phyloP scores from a whole-genome alignment of 116 monocot genomes.

The Cymodocea nodosa region DNA sequence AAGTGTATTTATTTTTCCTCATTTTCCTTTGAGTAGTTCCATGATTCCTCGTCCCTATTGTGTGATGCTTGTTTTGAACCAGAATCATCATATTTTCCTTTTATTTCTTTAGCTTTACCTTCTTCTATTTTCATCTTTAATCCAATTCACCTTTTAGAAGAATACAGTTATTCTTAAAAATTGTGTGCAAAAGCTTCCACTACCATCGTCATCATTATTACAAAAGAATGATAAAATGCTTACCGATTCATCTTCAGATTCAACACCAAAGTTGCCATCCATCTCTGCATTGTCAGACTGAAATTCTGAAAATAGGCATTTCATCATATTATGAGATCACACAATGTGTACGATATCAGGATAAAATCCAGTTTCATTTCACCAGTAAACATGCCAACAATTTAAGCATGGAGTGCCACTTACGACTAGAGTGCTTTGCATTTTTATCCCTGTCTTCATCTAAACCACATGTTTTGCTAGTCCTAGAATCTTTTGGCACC shows the following conservation, averaged over 20 bases:
- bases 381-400: not conserved
- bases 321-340: not conserved
- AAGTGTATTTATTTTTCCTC: too few relatives aligned
- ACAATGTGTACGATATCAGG: too few relatives aligned
- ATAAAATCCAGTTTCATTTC: not conserved
- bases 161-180: too few relatives aligned
- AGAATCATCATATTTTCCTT: too few relatives aligned
- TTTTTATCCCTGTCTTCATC: slow-evolving; percentile 15
- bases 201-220: too few relatives aligned
- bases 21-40: too few relatives aligned
- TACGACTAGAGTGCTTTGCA: slow-evolving; percentile 19
- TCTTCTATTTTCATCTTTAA: too few relatives aligned
- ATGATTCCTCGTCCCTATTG: too few relatives aligned
- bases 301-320: slow-evolving; percentile 19
- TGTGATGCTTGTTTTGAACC: too few relatives aligned
- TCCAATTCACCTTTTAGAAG: too few relatives aligned
- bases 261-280: slow-evolving; percentile 45
- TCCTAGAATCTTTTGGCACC: slow-evolving; percentile 9
- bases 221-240: not conserved
- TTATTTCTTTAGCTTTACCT: too few relatives aligned
- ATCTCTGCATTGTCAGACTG: slow-evolving; percentile 28
- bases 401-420: not conserved
- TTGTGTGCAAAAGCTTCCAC: too few relatives aligned
- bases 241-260: slow-evolving; percentile 55
- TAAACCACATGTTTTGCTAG: slow-evolving; percentile 13